Evolutionary conservation across 2,329 filamentous ascomycete species (phyloP).

Genomic region (Harringtonia aguacate): DNA sequence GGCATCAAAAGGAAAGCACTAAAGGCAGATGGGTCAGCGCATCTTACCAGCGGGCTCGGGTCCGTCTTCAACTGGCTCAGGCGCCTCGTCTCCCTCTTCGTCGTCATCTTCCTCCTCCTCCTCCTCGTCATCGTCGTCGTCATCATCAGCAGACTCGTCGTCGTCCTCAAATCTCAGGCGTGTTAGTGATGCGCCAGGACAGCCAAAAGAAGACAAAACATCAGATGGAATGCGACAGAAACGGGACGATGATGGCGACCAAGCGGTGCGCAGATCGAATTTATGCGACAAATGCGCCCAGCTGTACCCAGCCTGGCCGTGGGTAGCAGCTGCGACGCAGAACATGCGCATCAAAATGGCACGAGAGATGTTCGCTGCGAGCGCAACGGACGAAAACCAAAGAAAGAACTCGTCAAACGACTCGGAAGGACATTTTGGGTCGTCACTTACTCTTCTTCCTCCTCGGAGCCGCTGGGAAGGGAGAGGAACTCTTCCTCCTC

Average conservation of each 20-base stretch:
- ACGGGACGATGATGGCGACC: not conserved
- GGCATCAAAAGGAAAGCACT: too few species aligned
- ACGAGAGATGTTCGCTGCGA: not conserved
- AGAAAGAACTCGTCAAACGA: not conserved
- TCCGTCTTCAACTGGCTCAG: not conserved
- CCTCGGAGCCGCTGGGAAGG: slow-evolving; percentile 38
- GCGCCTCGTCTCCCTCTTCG: slow-evolving; percentile 9
- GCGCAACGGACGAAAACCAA: not conserved
- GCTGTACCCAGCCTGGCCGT: too few species aligned
- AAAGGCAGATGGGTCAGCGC: too few species aligned
- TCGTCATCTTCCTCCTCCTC: slow-evolving; percentile 27
- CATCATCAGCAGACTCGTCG: slow-evolving; percentile 17
- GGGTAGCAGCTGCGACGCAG: too few species aligned
- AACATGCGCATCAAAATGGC: not conserved
- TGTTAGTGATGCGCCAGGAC: not conserved
- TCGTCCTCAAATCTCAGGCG: slow-evolving; percentile 11
- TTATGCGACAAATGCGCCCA: not conserved
- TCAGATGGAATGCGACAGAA: not conserved
- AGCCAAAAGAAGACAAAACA: not conserved
- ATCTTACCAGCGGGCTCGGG: too few species aligned
- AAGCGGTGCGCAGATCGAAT: not conserved
- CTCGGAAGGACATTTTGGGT: not conserved
- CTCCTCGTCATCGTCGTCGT: slow-evolving; percentile 26
- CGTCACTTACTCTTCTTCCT: slow-evolving; percentile 42
- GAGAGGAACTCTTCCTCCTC: slow-evolving; percentile 44